phyloP scores from a whole-genome alignment of 140 eudicot genomes.

The Cichorium intybus region DNA sequence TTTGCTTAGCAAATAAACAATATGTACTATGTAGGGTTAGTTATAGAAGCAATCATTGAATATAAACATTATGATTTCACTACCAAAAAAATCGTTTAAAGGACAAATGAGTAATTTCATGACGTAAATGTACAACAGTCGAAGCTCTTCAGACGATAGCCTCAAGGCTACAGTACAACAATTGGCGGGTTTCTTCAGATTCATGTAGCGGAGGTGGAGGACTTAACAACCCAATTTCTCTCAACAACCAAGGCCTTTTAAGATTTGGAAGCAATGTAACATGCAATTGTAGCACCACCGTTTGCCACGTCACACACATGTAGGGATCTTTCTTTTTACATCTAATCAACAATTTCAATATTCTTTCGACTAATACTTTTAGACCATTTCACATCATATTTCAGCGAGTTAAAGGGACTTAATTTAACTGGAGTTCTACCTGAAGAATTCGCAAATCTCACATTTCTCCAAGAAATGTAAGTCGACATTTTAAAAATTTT shows the following conservation, averaged over 20 bases:
- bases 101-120: no score
- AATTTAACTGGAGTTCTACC: slow-evolving; percentile 80
- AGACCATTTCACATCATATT: slow-evolving; percentile 1
- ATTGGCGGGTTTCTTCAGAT: slow-evolving; percentile 48
- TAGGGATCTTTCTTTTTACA: slow-evolving; percentile 22
- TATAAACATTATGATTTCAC: no score
- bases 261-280: slow-evolving; percentile 45
- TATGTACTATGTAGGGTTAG: no score
- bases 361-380: slow-evolving; percentile 9
- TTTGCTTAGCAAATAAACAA: no score
- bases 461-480: slow-evolving; percentile 65
- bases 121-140: slow-evolving; percentile 54
- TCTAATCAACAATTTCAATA: background rate
- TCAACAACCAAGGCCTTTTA: background rate
- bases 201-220: slow-evolving; percentile 50
- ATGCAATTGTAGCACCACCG: slow-evolving; percentile 58
- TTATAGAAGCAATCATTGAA: no score
- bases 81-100: no score
- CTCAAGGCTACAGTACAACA: slow-evolving; percentile 39
- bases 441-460: slow-evolving; percentile 61
- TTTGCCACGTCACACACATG: slow-evolving; percentile 81
- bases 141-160: slow-evolving; percentile 60
- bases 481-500: slow-evolving; percentile 19
- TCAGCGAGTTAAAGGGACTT: slow-evolving; percentile 73
- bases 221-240: slow-evolving; percentile 28